Conservation (phyloP, 768 basidiomycete species). For the Termitomyces sp. region DNA sequence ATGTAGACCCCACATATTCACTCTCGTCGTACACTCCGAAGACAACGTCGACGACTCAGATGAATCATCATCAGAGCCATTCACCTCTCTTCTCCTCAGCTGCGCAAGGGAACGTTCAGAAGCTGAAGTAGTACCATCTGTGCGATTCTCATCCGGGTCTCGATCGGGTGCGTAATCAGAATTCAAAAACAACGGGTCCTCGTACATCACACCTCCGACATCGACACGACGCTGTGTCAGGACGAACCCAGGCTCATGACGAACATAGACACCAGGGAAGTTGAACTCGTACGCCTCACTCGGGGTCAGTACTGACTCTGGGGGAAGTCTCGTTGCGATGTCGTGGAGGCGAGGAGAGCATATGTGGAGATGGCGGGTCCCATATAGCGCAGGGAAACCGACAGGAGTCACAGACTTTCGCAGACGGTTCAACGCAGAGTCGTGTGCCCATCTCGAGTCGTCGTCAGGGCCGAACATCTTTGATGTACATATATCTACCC, state of each 20-base stretch:
- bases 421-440: background rate
- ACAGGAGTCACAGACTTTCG: background rate
- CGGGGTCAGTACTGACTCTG: background rate
- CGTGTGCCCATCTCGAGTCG: background rate
- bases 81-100: constrained; percentile 3
- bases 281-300: background rate
- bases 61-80: background rate
- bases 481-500: constrained; percentile 8
- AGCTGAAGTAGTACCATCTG: background rate
- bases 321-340: constrained; percentile 3
- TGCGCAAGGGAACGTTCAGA: constrained; percentile 2
- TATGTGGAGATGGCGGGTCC: constrained; percentile 1
- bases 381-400: constrained; percentile 2
- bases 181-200: background rate
- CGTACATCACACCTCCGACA: background rate
- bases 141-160: background rate
- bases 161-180: background rate
- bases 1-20: background rate
- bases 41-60: background rate
- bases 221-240: background rate
- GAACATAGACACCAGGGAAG: constrained; percentile 1
- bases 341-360: constrained; percentile 4
- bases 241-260: background rate
- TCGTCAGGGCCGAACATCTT: constrained; percentile 4
- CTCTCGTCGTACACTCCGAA: background rate